phyloP scores from a whole-genome alignment of 768 basidiomycete genomes.

The Boletus sp. region DNA sequence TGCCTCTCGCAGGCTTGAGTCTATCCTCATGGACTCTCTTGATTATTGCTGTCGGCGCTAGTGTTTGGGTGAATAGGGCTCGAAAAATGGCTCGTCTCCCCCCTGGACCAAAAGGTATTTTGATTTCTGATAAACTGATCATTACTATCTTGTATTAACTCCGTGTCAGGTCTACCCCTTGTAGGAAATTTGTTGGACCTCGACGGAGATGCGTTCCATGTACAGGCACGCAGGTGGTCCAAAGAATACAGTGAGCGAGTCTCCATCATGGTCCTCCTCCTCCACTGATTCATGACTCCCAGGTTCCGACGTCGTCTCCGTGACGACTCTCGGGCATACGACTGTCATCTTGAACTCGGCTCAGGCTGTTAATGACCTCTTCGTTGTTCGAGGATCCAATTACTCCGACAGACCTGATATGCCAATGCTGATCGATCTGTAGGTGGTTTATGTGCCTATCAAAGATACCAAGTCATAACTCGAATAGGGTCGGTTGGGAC shows the following conservation, averaged over 20 bases:
- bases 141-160: background rate
- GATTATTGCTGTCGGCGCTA: background rate
- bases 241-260: background rate
- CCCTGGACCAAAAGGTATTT: constrained; percentile 1
- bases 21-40: background rate
- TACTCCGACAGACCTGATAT: constrained; percentile 3
- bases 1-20: background rate
- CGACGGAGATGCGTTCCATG: background rate
- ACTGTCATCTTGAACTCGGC: constrained; percentile 1
- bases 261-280: background rate
- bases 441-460: background rate
- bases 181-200: constrained; percentile 2
- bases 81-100: constrained; percentile 3
- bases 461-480: background rate
- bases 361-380: constrained; percentile 1
- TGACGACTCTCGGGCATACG: constrained; percentile 2
- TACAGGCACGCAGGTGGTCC: background rate
- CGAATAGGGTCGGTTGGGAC: constrained; percentile 2
- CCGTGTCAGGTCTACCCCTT: background rate
- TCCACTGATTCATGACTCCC: background rate
- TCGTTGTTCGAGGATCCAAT: constrained; percentile 1
- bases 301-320: constrained; percentile 2
- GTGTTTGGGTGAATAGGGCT: background rate
- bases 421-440: constrained; percentile 5
- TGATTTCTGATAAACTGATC: no score